Base-by-base conservation (phyloP, 805 yeast species). In the Yarrowia hollandica region DNA sequence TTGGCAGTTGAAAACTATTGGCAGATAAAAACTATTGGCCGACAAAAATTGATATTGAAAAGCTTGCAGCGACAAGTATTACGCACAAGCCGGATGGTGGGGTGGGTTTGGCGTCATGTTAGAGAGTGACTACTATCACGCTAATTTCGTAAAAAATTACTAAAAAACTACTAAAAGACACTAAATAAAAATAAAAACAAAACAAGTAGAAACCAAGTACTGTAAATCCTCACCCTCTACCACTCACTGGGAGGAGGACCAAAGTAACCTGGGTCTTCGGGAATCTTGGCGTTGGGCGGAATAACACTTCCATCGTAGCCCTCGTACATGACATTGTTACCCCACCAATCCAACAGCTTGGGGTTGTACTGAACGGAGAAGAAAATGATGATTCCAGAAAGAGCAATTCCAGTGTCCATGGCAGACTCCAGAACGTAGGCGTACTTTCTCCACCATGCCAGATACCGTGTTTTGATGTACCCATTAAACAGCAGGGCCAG, bases 381-480 rank as follows among this genome's bases (percentile, higher is more conserved):
- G 71, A 85, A 85, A 34, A 83, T 79, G 60, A 84, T 70, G 42
- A 82, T 71, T 0, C 81, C 82, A 60, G 83, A 74, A 62, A 83
- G 76, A 1, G 87, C 88, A 16, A 82, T 79, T n/a, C 87, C 88
- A 0, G 86, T 81, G 8, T 78, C 71, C 23, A 84, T 71, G 1
- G 81, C 86, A 55, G 85, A 79, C 21, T 84, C 74, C 55, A 85
- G 69, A 19, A 84, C 76, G 62, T 75, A 79, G 66, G 71, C 75
- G 68, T 76, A 79, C 69, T 75, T 75, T 42, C 72, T 72, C 75
- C 87, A 85, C 87, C 86, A 79, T 19, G 75, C 69, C 46, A 77
- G 67, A 68, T 79, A 79, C 64, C 75, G 72, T 61, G 74, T 72
- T 64, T 79, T 77, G 64, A 83, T 71, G 33, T 71, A 56, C 62